Conservation (phyloP, 371 early-diverging fungal genomes). For the Mortierella sp. region DNA sequence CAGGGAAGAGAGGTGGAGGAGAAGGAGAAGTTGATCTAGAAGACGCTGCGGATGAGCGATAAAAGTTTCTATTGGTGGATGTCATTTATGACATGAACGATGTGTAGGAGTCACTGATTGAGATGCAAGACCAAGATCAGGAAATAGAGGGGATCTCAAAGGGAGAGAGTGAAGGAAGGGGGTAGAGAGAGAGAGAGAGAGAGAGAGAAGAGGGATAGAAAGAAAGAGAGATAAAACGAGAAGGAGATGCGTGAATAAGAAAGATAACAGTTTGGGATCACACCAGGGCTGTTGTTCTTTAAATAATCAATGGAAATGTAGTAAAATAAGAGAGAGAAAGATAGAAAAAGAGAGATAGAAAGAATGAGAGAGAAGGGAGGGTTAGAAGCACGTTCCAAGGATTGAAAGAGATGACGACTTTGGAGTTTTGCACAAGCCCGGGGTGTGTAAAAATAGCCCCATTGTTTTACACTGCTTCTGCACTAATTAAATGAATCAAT, state of each 20-base stretch:
- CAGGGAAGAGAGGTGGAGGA: constrained; percentile 52
- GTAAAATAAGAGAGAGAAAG: neutral
- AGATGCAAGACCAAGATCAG: neutral
- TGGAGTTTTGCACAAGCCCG: neutral
- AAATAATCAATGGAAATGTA: neutral
- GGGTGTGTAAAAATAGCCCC: neutral
- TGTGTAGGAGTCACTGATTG: neutral
- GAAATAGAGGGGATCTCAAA: neutral
- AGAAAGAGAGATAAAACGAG: too few relatives aligned
- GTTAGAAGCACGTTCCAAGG: neutral
- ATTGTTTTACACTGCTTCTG: neutral
- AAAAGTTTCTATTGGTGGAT: constrained; percentile 40
- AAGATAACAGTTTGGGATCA: too few relatives aligned
- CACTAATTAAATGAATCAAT: neutral
- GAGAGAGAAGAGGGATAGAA: too few relatives aligned
- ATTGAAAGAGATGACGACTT: neutral
- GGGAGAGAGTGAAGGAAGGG: neutral
- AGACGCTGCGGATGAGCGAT: constrained; percentile 58
- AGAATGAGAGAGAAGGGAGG: neutral
- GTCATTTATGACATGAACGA: constrained; percentile 57
- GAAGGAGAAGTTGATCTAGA: constrained; percentile 56
- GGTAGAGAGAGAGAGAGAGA: neutral
- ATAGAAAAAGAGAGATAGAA: neutral
- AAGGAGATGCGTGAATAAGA: too few relatives aligned
- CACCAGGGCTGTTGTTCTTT: neutral